Conservation (phyloP, 2,329 filamentous ascomycete species). For the Arthrobotrys musiformis region DNA sequence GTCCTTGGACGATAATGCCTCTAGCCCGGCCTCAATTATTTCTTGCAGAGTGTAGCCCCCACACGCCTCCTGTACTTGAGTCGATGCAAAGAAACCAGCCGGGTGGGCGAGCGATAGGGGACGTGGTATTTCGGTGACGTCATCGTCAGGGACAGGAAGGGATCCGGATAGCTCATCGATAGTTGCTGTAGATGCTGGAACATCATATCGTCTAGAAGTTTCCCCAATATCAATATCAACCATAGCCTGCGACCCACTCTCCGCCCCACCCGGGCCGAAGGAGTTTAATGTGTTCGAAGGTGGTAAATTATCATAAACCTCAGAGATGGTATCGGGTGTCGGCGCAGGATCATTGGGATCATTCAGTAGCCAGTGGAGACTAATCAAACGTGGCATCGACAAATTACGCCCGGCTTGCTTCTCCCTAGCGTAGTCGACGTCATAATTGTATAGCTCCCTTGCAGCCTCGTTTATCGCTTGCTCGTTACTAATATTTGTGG, state of each 20-base stretch:
- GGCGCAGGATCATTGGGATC: constrained; percentile 8
- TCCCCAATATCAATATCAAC: background rate
- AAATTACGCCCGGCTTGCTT: background rate
- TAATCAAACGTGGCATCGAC: constrained; percentile 16
- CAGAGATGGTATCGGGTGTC: background rate
- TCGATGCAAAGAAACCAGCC: background rate
- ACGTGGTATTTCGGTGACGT: background rate
- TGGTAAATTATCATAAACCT: background rate
- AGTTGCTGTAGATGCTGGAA: background rate
- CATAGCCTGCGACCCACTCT: background rate
- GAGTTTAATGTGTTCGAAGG: background rate
- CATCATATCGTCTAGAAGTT: background rate
- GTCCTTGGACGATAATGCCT: constrained; percentile 25
- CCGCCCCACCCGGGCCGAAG: background rate
- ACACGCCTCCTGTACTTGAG: background rate
- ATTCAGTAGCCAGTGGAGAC: constrained; percentile 48
- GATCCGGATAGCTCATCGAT: background rate
- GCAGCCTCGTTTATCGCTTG: constrained; percentile 38
- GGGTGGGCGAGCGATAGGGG: background rate
- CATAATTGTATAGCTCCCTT: constrained; percentile 26
- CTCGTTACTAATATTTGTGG: background rate
- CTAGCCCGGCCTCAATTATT: constrained; percentile 33
- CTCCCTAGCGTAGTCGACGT: constrained; percentile 13
- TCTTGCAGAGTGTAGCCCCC: constrained; percentile 22
- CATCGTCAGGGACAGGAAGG: background rate